Conservation (phyloP, 805 yeast genomes). For the Yarrowia sp. region DNA sequence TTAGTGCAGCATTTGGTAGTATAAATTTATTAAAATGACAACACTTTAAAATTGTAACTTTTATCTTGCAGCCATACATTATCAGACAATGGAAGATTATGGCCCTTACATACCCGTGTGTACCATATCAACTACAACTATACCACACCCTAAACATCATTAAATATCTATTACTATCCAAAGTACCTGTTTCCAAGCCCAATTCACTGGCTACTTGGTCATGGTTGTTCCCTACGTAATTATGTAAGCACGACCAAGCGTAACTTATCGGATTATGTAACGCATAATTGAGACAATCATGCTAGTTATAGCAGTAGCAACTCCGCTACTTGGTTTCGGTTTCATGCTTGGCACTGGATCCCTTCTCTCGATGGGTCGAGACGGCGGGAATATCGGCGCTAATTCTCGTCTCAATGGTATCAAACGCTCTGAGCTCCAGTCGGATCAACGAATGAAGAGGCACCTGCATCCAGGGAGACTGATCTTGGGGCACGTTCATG, state of each 20-base stretch:
- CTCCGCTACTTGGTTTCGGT: too few species aligned
- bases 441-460: conserved; percentile 94
- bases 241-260: too few species aligned
- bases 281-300: background rate
- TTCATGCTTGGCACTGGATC: conserved; percentile 39
- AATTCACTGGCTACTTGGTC: conserved; percentile 2
- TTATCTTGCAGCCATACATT: too few species aligned
- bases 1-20: too few species aligned
- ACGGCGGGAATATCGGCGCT: conserved; percentile 98
- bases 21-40: too few species aligned
- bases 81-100: too few species aligned
- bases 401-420: conserved; percentile 81
- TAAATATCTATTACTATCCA: conserved; percentile 7
- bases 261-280: too few species aligned
- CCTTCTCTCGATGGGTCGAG: conserved; percentile 92
- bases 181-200: background rate
- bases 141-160: background rate
- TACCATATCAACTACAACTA: too few species aligned
- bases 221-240: background rate
- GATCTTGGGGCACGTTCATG: conserved; percentile 97
- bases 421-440: conserved; percentile 92
- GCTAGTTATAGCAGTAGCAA: too few species aligned
- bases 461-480: conserved; percentile 98
- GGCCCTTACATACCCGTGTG: too few species aligned
- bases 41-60: too few species aligned